These are phyloP conservation scores for Esteya vermicola DNA, from an alignment of 2,329 filamentous ascomycete genomes.

Conservation along the genomic window DNA sequence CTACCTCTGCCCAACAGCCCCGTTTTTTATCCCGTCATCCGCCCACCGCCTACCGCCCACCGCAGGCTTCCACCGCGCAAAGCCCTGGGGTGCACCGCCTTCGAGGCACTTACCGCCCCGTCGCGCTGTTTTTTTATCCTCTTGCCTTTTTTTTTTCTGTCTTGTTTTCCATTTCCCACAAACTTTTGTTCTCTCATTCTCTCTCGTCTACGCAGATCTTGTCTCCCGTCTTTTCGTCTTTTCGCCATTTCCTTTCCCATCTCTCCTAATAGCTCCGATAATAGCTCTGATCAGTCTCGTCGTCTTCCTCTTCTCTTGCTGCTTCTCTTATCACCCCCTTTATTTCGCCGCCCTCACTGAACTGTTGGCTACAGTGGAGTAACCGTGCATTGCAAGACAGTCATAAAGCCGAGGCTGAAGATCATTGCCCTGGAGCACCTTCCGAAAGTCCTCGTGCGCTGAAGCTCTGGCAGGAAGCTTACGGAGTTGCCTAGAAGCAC, in stretches of 20 bases:
- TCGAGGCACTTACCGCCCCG: not conserved
- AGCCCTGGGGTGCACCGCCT: conserved; percentile 3
- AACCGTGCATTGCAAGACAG: too few species aligned
- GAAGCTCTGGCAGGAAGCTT: not conserved
- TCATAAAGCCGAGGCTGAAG: too few species aligned
- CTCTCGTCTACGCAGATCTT: not conserved
- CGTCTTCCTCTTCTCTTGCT: too few species aligned
- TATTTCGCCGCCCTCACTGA: too few species aligned
- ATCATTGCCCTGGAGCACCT: too few species aligned
- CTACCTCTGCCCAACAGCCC: not conserved
- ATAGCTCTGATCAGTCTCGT: too few species aligned
- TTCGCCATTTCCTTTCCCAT: not conserved
- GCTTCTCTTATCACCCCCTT: too few species aligned
- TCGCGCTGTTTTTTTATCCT: not conserved
- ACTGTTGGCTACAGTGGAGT: too few species aligned
- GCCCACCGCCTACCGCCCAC: conserved; percentile 10
- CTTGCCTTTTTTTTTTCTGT: not conserved
- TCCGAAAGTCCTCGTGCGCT: not conserved
- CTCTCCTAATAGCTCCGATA: too few species aligned
- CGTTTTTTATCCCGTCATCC: conserved; percentile 10
- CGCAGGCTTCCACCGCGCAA: conserved; percentile 6
- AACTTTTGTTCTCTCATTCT: not conserved
- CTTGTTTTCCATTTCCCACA: not conserved
- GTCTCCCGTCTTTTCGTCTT: not conserved
- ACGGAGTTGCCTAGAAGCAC: not conserved